Evolutionary conservation across 2,329 filamentous ascomycete genomes (phyloP).

Genomic region (Aspergillus sp.): DNA sequence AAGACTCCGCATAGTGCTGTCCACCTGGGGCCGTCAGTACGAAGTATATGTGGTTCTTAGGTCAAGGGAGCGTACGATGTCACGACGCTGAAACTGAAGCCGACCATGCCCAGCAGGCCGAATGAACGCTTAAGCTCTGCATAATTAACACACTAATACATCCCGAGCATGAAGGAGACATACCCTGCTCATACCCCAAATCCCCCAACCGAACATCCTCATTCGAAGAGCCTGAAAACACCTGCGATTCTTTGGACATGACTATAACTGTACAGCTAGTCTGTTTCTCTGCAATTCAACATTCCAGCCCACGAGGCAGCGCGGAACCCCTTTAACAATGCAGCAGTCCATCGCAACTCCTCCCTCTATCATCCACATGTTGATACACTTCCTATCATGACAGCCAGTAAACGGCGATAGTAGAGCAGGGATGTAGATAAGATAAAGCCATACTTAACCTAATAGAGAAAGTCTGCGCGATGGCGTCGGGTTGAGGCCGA

Average conservation of each 20-base stretch:
- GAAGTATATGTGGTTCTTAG: background rate
- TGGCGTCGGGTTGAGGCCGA: background rate
- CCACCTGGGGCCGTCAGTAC: slow-evolving; percentile 35
- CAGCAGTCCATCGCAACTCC: background rate
- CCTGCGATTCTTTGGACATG: background rate
- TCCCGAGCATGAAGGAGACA: background rate
- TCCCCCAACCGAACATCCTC: slow-evolving; percentile 34
- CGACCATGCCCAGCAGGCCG: slow-evolving; percentile 51
- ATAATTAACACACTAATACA: background rate
- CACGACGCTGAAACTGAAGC: slow-evolving; percentile 54
- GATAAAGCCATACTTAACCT: background rate
- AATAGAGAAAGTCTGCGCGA: slow-evolving; percentile 1
- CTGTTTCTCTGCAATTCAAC: too few relatives aligned
- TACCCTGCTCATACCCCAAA: slow-evolving; percentile 36
- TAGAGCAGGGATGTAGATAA: background rate
- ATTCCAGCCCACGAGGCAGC: background rate
- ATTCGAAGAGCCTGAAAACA: slow-evolving; percentile 7
- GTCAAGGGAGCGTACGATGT: slow-evolving; percentile 37
- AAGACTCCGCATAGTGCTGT: slow-evolving; percentile 51
- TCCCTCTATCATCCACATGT: background rate
- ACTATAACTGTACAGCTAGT: too few relatives aligned
- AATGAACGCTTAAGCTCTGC: slow-evolving; percentile 53
- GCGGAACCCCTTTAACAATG: background rate
- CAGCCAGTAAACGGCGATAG: background rate
- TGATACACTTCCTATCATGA: background rate